Conservation (phyloP, 2,329 filamentous ascomycete species). For the Pseudogymnoascus sp. region DNA sequence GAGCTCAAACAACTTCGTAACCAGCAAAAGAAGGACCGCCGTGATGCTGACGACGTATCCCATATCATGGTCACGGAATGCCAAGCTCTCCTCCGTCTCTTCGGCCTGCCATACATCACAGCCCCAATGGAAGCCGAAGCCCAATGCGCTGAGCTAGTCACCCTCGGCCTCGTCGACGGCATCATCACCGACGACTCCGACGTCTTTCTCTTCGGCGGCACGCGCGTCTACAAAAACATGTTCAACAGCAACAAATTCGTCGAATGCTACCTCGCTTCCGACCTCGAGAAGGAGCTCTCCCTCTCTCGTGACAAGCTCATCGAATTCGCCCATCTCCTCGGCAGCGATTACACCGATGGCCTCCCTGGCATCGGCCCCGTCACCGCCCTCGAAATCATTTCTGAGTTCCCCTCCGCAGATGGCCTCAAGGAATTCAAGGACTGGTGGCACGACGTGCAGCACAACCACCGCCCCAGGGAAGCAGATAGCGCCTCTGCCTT, state of each 20-base stretch:
- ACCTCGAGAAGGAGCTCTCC: conserved; percentile 83
- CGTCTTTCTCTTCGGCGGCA: conserved; percentile 93
- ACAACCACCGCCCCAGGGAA: conserved; percentile 53
- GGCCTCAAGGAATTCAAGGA: conserved; percentile 67
- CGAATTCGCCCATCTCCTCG: conserved; percentile 79
- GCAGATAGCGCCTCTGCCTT: conserved; percentile 55
- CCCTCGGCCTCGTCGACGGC: conserved; percentile 81
- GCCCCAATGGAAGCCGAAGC: conserved; percentile 99
- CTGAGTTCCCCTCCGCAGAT: conserved; percentile 62
- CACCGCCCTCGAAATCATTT: conserved; percentile 86
- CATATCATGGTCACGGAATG: conserved; percentile 95
- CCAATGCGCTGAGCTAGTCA: conserved; percentile 87
- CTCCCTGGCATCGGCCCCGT: conserved; percentile 87
- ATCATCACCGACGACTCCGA: conserved; percentile 98
- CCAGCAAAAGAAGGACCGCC: conserved; percentile 94
- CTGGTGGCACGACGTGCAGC: conserved; percentile 81
- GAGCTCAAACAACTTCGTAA: conserved; percentile 78
- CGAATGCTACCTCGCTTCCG: conserved; percentile 80
- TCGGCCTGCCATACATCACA: conserved; percentile 92
- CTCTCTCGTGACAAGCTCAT: conserved; percentile 84
- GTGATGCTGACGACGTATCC: conserved; percentile 94
- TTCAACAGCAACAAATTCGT: conserved; percentile 98
- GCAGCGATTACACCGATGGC: conserved; percentile 92
- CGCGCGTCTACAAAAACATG: conserved; percentile 98
- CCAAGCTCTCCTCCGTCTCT: conserved; percentile 79